A percentile compares a stretch with the other conserved stretches of the same genome.
Conservation (phyloP, 2,329 filamentous ascomycete genomes). For the Xylariaceae sp. region DNA sequence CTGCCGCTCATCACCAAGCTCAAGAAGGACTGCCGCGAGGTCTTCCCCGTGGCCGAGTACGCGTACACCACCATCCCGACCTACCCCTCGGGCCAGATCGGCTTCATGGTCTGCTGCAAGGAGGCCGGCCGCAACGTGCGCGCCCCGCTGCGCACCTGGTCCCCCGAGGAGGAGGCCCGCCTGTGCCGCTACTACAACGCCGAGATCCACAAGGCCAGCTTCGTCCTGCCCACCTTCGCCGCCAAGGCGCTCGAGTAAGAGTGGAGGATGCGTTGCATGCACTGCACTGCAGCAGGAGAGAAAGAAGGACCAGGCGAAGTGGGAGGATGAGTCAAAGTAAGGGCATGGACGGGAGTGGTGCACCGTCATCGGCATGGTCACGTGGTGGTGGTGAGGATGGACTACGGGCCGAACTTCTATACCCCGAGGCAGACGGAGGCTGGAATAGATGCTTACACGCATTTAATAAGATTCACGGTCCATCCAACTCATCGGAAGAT, state of each 20-base stretch:
- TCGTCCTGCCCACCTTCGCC: slow-evolving; percentile 89
- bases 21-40: slow-evolving; percentile 92
- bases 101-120: slow-evolving; percentile 99
- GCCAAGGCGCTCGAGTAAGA: slow-evolving; percentile 60
- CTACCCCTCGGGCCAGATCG: slow-evolving; percentile 97
- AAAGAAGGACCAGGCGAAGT: no score
- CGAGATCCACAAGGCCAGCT: slow-evolving; percentile 91
- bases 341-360: no score
- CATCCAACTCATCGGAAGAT: no score
- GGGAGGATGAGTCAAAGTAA: no score
- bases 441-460: no score
- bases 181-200: slow-evolving; percentile 96
- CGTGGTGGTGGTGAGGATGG: no score
- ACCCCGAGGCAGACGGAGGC: no score
- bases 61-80: slow-evolving; percentile 99
- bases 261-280: no score
- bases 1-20: slow-evolving; percentile 87
- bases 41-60: slow-evolving; percentile 97
- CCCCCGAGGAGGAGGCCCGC: slow-evolving; percentile 81
- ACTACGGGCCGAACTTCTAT: no score
- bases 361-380: no score
- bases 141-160: slow-evolving; percentile 76
- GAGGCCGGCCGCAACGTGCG: slow-evolving; percentile 76
- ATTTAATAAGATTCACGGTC: no score
- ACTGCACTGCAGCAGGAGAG: no score